A percentile compares a stretch with the other conserved stretches of the same genome.
Evolutionary conservation across 306 rosid species (phyloP).

Genomic region (Vigna unguiculata): DNA sequence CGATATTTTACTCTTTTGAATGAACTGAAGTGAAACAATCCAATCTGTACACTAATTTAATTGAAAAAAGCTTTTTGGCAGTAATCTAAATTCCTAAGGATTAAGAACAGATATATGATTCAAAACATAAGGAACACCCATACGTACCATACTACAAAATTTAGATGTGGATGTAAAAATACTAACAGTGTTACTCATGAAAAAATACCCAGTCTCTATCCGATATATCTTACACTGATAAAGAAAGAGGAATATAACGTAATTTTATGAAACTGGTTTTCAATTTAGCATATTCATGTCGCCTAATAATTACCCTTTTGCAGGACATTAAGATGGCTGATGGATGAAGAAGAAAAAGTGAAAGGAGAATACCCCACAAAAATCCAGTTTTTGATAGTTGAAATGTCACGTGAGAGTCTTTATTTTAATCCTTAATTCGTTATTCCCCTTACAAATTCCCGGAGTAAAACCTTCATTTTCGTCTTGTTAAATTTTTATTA

Average conservation of each 20-base stretch:
- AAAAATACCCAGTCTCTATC: background rate
- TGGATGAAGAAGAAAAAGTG: constrained; percentile 73
- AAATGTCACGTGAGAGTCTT: constrained; percentile 86
- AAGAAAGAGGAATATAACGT: no score
- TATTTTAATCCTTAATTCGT: background rate
- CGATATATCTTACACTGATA: background rate
- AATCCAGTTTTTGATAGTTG: constrained; percentile 81
- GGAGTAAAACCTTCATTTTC: constrained; percentile 22
- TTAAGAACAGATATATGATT: background rate
- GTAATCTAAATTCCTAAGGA: constrained; percentile 1
- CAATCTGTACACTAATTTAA: background rate
- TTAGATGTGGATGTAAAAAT: background rate
- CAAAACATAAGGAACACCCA: background rate
- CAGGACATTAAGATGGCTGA: constrained; percentile 90
- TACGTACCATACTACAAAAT: background rate
- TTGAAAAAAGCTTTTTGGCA: background rate
- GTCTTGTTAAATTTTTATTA: constrained; percentile 1
- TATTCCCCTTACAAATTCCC: background rate
- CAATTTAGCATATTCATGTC: background rate
- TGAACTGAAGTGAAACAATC: background rate
- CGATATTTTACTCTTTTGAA: background rate
- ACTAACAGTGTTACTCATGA: background rate
- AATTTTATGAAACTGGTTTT: background rate
- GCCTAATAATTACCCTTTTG: constrained; percentile 40
- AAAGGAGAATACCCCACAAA: constrained; percentile 58